Percentiles rank a stretch among this genome's conserved stretches.
phyloP scores from a whole-genome alignment of 129 eudicot species.

The Dittrichia graveolens region DNA sequence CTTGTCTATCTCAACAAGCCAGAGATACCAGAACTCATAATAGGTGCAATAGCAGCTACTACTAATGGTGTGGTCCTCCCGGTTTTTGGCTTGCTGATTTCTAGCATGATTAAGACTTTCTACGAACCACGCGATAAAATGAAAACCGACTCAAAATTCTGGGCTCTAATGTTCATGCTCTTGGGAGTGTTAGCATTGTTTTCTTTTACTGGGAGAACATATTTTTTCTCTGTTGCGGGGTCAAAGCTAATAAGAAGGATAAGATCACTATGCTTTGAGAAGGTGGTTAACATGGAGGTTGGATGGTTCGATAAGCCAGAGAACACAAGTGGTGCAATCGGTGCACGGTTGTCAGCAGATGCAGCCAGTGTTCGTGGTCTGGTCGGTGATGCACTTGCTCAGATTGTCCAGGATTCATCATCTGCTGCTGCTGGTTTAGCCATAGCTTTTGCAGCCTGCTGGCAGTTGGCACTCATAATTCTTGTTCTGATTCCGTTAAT shows the following conservation, averaged over 20 bases:
- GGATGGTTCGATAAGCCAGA: conserved; percentile 83
- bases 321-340: conserved; percentile 76
- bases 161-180: conserved; percentile 71
- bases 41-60: conserved; percentile 65
- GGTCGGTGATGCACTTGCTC: conserved; percentile 79
- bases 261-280: conserved; percentile 66
- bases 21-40: conserved; percentile 63
- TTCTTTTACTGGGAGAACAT: conserved; percentile 60
- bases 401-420: conserved; percentile 63
- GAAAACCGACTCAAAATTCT: conserved; percentile 58
- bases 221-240: conserved; percentile 75
- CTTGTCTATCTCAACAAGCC: conserved; percentile 86
- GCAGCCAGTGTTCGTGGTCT: conserved; percentile 72
- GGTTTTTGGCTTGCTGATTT: conserved; percentile 54
- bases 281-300: conserved; percentile 68
- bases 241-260: conserved; percentile 59
- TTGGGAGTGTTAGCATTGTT: conserved; percentile 58
- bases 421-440: conserved; percentile 49
- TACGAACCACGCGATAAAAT: conserved; percentile 54
- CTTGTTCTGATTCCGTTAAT: conserved; percentile 69
- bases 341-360: conserved; percentile 82
- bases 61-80: conserved; percentile 70
- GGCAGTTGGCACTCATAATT: conserved; percentile 69
- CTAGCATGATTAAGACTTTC: conserved; percentile 64
- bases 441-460: conserved; percentile 74